Base-by-base conservation (phyloP, 306 rosid species). In the Alnus rubra region DNA sequence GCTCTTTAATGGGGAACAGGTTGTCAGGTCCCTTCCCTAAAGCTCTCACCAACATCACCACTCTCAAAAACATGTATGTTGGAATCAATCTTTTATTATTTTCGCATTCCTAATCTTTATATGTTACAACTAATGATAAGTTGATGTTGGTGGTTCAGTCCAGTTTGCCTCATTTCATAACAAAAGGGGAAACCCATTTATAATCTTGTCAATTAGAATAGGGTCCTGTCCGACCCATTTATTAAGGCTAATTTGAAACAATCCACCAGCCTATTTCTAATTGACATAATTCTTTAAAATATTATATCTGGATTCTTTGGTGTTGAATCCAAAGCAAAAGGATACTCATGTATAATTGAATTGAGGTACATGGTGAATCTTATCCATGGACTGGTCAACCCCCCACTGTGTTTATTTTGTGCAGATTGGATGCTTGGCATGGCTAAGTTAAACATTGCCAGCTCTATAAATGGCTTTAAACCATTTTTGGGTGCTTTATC, bases 21-120 rank as follows among this genome's bases (percentile, higher is more conserved):
- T 85, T 94, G 84, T 92, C 98, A 49, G 98, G 97, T 45, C 93
- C 93, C 70, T 94, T 94, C 79, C 98, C 98, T 13, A 87, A 82
- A 82, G 98, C 82, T 58, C 92, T 94, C 51, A 86, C 97, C 74
- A 87, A 78, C 23, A 91, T 94, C 62, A 89, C 90, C 84, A 92
- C 97, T 78, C 92, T 94, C 86, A 88, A 23, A 86, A 94, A 92
- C 82, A 23, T 94, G 98, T 94, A 88, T 47, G 97, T 85, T 82
- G 37, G 70, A 23, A 62, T 19, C n/a, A 73, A 84, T 75, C 71
- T 59, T 9, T 72, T n/a, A 42, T 54, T 76, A 42, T 15, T 75
- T 73, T 72, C 76, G 55, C 44, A 15, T 73, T 50, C 51, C 28
- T 62, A 68, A 51, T 76, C 77, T 59, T 18, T 71, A 51, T 35